phyloP scores from a whole-genome alignment of 768 basidiomycete genomes.

The Boletus speciosus region DNA sequence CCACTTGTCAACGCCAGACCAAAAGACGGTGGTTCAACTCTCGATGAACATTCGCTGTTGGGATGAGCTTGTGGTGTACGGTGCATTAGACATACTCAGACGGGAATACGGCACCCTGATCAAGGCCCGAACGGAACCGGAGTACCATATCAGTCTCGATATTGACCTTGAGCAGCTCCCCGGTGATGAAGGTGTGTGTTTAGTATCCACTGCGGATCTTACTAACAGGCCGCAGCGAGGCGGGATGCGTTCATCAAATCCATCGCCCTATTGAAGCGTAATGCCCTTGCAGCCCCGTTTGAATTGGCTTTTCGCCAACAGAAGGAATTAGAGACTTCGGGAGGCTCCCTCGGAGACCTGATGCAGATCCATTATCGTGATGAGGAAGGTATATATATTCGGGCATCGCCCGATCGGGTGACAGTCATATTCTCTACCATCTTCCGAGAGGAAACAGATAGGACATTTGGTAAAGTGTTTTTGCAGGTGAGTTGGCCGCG shows the following conservation, averaged over 20 bases:
- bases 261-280: slow-evolving; percentile 83
- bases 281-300: slow-evolving; percentile 92
- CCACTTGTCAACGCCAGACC: slow-evolving; percentile 83
- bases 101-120: slow-evolving; percentile 82
- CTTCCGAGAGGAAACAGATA: slow-evolving; percentile 96
- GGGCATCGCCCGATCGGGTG: slow-evolving; percentile 90
- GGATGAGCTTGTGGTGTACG: slow-evolving; percentile 87
- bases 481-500: slow-evolving; percentile 63
- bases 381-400: slow-evolving; percentile 95
- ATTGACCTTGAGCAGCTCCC: slow-evolving; percentile 89
- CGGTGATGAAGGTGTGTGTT: slow-evolving; percentile 63
- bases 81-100: slow-evolving; percentile 72
- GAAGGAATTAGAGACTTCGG: slow-evolving; percentile 75
- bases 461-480: slow-evolving; percentile 97
- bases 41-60: slow-evolving; percentile 99
- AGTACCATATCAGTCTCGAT: slow-evolving; percentile 84
- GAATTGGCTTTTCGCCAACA: slow-evolving; percentile 83
- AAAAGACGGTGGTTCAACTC: slow-evolving; percentile 76
- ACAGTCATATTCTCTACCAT: slow-evolving; percentile 97
- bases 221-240: slow-evolving; percentile 50
- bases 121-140: slow-evolving; percentile 66
- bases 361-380: slow-evolving; percentile 95
- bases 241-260: slow-evolving; percentile 78
- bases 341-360: slow-evolving; percentile 67
- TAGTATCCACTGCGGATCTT: not conserved